phyloP scores from a whole-genome alignment of 306 rosid genomes.

The Castanopsis chinensis region DNA sequence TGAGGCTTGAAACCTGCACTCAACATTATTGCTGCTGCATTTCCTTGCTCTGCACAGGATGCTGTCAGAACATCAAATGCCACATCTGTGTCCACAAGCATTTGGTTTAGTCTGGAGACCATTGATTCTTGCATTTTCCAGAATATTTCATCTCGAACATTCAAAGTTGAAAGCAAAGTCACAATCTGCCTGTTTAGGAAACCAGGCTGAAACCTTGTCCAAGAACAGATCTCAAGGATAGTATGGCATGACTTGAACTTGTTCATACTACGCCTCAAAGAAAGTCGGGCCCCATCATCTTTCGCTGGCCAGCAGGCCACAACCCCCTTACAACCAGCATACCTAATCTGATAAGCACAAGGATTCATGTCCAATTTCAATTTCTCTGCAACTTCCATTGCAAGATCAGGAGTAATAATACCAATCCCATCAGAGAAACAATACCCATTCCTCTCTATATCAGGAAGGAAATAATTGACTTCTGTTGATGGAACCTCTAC shows the following conservation, averaged over 20 bases:
- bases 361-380: conserved; percentile 52
- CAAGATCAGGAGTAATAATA: conserved; percentile 77
- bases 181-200: conserved; percentile 82
- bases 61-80: conserved; percentile 75
- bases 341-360: conserved; percentile 87
- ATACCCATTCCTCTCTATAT: conserved; percentile 54
- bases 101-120: conserved; percentile 54
- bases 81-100: conserved; percentile 58
- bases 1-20: conserved; percentile 86
- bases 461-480: conserved; percentile 45
- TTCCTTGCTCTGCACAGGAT: conserved; percentile 85
- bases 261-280: conserved; percentile 71
- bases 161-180: conserved; percentile 65
- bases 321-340: conserved; percentile 88
- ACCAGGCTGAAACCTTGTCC: conserved; percentile 94
- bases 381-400: conserved; percentile 67
- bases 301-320: conserved; percentile 77
- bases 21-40: conserved; percentile 84
- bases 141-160: conserved; percentile 62
- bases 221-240: conserved; percentile 72
- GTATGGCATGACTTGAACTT: conserved; percentile 58
- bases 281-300: conserved; percentile 56
- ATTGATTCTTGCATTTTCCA: conserved; percentile 78
- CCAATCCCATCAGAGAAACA: conserved; percentile 88
- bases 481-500: conserved; percentile 54